Evolutionary conservation across 2,329 filamentous ascomycete species (phyloP), one percentile per base, ranked within the genome.

Genomic region (Trichoderma koningiopsis): DNA sequence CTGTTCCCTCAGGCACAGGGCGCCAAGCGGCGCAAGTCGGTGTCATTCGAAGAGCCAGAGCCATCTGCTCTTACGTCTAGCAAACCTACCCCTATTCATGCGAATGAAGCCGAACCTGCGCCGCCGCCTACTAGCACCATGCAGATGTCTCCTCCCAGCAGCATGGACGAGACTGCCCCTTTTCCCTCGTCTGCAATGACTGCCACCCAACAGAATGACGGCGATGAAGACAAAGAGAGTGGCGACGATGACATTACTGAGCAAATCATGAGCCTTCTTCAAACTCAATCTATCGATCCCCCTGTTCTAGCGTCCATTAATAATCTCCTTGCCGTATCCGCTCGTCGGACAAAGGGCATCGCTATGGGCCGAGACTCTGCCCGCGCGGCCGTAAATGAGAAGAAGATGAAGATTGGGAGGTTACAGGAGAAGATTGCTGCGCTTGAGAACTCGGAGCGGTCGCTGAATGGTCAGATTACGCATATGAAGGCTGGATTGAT

Each of bases 341-440:
- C 87, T 19, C 79, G 89, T 63, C 85, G 83, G 63, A 83, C 85
- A 0, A 87, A 86, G 73, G 92, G 91, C 0, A 83, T 92, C 24
- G 82, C 83, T 49, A 85, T 85, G 71, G 90, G 91, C 0, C 83
- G 91, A 2, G 91, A 95, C 70, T 86, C 90, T 7, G 85, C 87
- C 4, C 81, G 92, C n/a, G 77, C 86, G 10, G 86, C 85, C 4
- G 75, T 92, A 40, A 89, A 87, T 75, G 83, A 84, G 5, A 89
- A 89, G 72, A 90, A 95, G 35, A 75, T 75, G n/a, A 77, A 75
- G 62, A 79, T 81, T 53, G 77, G 77, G 4, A 71, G 72, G 64
- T 70, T 85, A 65, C 78, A 83, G 74, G 75, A 75, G 49, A 74
- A 76, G 35, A 73, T 84, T 5, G 74, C 73, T 8, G 77, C 75